Evolutionary conservation across 306 rosid species (phyloP), one percentile per base, ranked within the genome.

Genomic region (Citrullus colocynthis): DNA sequence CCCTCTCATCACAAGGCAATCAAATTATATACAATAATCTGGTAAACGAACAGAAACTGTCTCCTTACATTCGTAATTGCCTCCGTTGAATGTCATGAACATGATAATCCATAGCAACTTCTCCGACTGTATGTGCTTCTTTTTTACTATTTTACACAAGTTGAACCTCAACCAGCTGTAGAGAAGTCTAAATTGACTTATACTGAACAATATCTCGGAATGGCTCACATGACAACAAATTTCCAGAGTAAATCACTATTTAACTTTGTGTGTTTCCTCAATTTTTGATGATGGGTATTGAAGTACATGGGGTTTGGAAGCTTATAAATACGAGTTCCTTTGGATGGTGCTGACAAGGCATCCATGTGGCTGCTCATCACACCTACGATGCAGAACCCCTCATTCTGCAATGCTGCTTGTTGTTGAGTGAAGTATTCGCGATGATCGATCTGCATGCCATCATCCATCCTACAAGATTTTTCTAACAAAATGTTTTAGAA

Each of bases 281-380:
- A 71, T 45, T 36, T 65, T 72, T 64, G 86, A 67, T 77, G 75
- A 72, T 82, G 82, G 77, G 81, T 78, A 75, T 36, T 86, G 86
- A 82, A 81, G 79, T 79, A 83, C n/a, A 85, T 8, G 36, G 88
- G 83, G 44, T 81, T 82, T 18, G 97, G 98, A 82, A 88, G 88
- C 89, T 88, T 89, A 81, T 88, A 88, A 48, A 55, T 75, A 18
- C 52, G 86, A 57, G 80, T 80, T 45, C 86, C 87, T 17, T 65
- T 12, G 60, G 78, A 77, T 44, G 86, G 75, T 52, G 78, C 78
- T 2, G 61, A 78, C 42, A 93, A 76, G 8, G 83, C 96, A 83
- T 91, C 88, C 75, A 87, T 76, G 60, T 59, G 90, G 78, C 87
- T 87, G 86, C 96, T 90, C 81, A 93, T 81, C 56, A 85, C 79